Evolutionary conservation across 1,284 basidiomycete genomes (phyloP).

Genomic region (Malassezia pachydermatis): DNA sequence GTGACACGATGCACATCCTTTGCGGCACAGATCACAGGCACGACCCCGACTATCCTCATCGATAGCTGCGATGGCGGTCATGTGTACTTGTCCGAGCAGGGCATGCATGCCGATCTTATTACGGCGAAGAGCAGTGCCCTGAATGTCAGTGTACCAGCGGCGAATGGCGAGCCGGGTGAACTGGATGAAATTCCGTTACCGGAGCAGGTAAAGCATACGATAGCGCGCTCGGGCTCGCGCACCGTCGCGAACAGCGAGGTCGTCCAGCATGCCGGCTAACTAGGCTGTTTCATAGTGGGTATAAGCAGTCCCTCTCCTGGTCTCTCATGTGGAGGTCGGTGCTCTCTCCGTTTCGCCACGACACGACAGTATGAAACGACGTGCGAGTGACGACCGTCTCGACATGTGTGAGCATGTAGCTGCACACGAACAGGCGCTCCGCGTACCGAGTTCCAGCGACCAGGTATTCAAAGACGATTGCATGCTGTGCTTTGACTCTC

Average conservation of each 20-base stretch:
- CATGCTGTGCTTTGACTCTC: constrained; percentile 80
- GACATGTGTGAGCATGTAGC: constrained; percentile 15
- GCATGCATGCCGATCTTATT: constrained; percentile 72
- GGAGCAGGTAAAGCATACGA: constrained; percentile 83
- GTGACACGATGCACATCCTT: constrained; percentile 88
- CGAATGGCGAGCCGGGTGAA: constrained; percentile 78
- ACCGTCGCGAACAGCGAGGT: constrained; percentile 36
- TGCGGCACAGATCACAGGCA: constrained; percentile 78
- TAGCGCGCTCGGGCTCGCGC: constrained; percentile 63
- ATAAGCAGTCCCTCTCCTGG: too few species aligned
- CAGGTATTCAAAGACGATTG: constrained; percentile 71
- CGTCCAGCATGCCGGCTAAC: constrained; percentile 36
- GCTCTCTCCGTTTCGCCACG: not conserved
- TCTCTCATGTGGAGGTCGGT: not conserved
- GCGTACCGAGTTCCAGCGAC: constrained; percentile 29
- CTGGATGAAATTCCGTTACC: constrained; percentile 84
- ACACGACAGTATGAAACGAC: constrained; percentile 10
- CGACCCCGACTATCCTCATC: constrained; percentile 79
- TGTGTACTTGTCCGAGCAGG: constrained; percentile 78
- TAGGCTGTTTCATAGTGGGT: not conserved
- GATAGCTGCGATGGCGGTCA: constrained; percentile 92
- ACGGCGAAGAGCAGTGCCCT: constrained; percentile 90
- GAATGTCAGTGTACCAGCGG: constrained; percentile 79
- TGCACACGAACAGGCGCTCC: constrained; percentile 22
- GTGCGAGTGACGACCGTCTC: not conserved